Evolutionary conservation across 2,329 filamentous ascomycete species (phyloP), one percentile per base, ranked within the genome.

Genomic region (Fusarium anthophilum): DNA sequence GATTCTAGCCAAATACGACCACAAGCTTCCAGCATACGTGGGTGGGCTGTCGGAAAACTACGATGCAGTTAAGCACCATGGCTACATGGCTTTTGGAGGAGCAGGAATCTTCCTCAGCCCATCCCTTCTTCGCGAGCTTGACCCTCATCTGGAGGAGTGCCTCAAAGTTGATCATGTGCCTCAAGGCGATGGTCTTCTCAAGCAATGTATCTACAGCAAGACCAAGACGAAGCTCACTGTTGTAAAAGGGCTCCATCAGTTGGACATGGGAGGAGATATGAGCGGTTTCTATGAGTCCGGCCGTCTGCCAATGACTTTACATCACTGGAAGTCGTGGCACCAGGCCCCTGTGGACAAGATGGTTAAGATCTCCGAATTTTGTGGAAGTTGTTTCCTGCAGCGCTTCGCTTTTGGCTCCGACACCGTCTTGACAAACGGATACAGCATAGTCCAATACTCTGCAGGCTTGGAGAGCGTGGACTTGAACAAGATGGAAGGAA

Each of bases 271-370:
- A 41, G 84, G 83, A 39, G 89, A 91, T 68, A 79, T 86, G 28
- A 86, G 87, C 5, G 90, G 90, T 1, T 90, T 91, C 76, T 91
- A 90, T 78, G 90, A 91, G 80, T 85, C 86, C 5, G 88, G 88
- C 3, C 80, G 85, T 30, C 81, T 83, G n/a, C 86, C 88, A 0
- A 80, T 91, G 18, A 90, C 86, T 56, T 81, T 91, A 12, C 90
- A 91, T 78, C 90, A 91, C 81, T 91, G 89, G 89, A 91, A 90
- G 78, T 88, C 85, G 18, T 91, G 89, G 88, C 89, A 90, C 80
- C 76, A 83, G 14, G 83, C 82, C 32, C 86, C 86, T 3, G 80
- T 90, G 47, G 83, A 84, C 53, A 83, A 85, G 64, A 87, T 90
- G 81, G 84, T 86, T 38, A 80, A 83, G 44, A 81, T 89, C 18